A percentile compares a stretch with the other conserved stretches of the same genome.
Evolutionary conservation across 2,329 filamentous ascomycete species (phyloP).

Genomic region (Blastomyces emzantsi): DNA sequence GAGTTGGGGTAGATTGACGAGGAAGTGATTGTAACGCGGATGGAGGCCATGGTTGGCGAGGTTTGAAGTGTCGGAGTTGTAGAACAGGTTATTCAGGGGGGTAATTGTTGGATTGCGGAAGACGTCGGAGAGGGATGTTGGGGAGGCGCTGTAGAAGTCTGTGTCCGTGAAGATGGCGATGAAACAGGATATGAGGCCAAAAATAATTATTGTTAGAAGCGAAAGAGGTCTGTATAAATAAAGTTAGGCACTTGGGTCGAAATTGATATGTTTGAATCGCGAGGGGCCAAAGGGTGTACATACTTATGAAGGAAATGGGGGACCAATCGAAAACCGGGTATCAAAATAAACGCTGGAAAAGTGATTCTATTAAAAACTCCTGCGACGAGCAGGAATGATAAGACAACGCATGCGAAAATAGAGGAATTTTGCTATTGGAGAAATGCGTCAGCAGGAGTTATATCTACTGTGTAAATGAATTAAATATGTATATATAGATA

Average conservation of each 20-base stretch:
- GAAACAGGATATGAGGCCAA: slow-evolving; percentile 57
- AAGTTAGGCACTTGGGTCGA: slow-evolving; percentile 7
- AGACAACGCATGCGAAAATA: slow-evolving; percentile 62
- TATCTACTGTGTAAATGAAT: not conserved
- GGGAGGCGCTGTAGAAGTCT: slow-evolving; percentile 56
- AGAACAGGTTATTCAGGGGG: slow-evolving; percentile 66
- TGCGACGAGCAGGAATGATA: slow-evolving; percentile 73
- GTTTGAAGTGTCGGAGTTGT: slow-evolving; percentile 63
- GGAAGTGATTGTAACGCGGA: slow-evolving; percentile 66
- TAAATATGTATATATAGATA: not conserved
- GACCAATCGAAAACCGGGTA: slow-evolving; percentile 73
- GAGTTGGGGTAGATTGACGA: slow-evolving; percentile 62
- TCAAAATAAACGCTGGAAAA: slow-evolving; percentile 82
- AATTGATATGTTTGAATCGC: not conserved
- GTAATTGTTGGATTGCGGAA: slow-evolving; percentile 58
- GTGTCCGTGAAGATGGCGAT: slow-evolving; percentile 78
- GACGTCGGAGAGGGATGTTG: slow-evolving; percentile 29
- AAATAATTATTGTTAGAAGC: slow-evolving; percentile 54
- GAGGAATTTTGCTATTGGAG: slow-evolving; percentile 59
- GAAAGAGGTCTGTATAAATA: slow-evolving; percentile 42
- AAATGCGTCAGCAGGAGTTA: slow-evolving; percentile 7
- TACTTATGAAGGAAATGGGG: slow-evolving; percentile 78
- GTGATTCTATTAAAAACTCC: slow-evolving; percentile 96
- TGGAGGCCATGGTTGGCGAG: slow-evolving; percentile 68
- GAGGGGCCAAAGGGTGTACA: slow-evolving; percentile 25